Conservation (phyloP, 768 basidiomycete genomes). For the Leccinum boreale region DNA sequence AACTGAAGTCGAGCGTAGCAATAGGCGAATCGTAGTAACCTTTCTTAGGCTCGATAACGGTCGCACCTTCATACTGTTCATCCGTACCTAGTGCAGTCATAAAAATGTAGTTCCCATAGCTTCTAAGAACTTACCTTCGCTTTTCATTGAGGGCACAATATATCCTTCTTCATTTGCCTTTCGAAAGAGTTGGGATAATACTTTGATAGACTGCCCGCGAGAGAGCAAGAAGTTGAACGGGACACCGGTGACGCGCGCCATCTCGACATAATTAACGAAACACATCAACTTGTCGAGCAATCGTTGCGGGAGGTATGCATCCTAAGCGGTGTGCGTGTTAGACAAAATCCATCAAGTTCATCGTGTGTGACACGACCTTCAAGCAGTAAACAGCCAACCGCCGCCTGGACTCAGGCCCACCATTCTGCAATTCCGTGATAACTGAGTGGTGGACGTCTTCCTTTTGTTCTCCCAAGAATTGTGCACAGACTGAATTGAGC, state of each 20-base stretch:
- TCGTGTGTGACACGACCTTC: slow-evolving; percentile 53
- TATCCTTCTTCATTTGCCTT: slow-evolving; percentile 92
- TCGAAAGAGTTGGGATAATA: slow-evolving; percentile 91
- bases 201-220: slow-evolving; percentile 98
- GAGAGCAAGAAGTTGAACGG: slow-evolving; percentile 95
- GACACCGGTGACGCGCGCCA: slow-evolving; percentile 99
- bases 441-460: slow-evolving; percentile 99
- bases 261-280: slow-evolving; percentile 96
- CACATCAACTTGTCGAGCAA: slow-evolving; percentile 98
- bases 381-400: slow-evolving; percentile 96
- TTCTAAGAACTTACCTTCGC: slow-evolving; percentile 58
- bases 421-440: slow-evolving; percentile 97
- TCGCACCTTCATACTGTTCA: slow-evolving; percentile 98
- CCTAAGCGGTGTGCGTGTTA: slow-evolving; percentile 44
- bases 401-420: slow-evolving; percentile 87
- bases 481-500: slow-evolving; percentile 95
- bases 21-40: slow-evolving; percentile 97
- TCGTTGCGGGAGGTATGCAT: slow-evolving; percentile 96
- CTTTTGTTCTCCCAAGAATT: slow-evolving; percentile 98
- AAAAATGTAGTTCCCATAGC: not conserved
- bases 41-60: slow-evolving; percentile 94
- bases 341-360: not conserved
- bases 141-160: slow-evolving; percentile 79
- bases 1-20: slow-evolving; percentile 97
- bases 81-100: slow-evolving; percentile 60